Conservation (phyloP, 805 yeast species). For the Starmera caribaea region DNA sequence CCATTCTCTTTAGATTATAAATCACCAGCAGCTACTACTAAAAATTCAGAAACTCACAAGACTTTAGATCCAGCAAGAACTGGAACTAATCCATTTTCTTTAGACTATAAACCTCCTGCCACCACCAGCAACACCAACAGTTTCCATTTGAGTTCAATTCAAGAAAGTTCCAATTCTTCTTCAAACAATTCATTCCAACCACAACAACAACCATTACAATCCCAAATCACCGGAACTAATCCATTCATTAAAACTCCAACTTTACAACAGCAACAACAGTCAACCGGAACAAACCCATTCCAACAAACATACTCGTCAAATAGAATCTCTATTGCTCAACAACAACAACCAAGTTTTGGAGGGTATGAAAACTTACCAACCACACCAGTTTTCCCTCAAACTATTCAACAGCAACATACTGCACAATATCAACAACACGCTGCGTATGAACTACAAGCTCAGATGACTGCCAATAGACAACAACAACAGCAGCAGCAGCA, state of each 20-base stretch:
- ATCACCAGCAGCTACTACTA: conserved; percentile 7
- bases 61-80: conserved; percentile 11
- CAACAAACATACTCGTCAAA: conserved; percentile 16
- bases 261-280: conserved; percentile 14
- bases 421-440: conserved; percentile 32
- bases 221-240: conserved; percentile 27
- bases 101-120: conserved; percentile 9
- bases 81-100: conserved; percentile 22
- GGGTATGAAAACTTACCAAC: conserved; percentile 63
- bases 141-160: conserved; percentile 15
- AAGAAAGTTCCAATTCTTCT: conserved; percentile 2
- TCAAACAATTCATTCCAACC: neutral
- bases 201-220: conserved; percentile 5
- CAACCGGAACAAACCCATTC: conserved; percentile 6
- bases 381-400: conserved; percentile 59
- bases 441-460: conserved; percentile 22
- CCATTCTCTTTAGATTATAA: conserved; percentile 27
- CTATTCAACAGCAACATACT: conserved; percentile 32
- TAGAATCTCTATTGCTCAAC: conserved; percentile 17
- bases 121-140: conserved; percentile 7
- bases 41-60: conserved; percentile 5
- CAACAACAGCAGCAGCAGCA: conserved; percentile 18
- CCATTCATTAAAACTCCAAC: conserved; percentile 32
- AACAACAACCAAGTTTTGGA: conserved; percentile 56
- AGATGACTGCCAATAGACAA: conserved; percentile 11